These are phyloP conservation scores for Venturia oleaginea DNA, from an alignment of 2,329 filamentous ascomycete species.

Conservation along the genomic window DNA sequence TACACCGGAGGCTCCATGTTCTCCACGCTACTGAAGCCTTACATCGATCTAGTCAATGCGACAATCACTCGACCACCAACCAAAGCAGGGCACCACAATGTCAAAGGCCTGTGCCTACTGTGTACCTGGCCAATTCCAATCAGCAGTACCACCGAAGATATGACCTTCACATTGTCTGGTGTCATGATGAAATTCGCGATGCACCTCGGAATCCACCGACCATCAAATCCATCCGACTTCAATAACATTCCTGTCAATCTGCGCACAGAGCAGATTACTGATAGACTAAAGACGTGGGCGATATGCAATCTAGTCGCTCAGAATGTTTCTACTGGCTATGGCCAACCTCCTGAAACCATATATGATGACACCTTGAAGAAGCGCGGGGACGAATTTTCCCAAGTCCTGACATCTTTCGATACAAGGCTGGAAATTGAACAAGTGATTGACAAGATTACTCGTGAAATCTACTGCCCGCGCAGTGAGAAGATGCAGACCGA, in stretches of 20 bases:
- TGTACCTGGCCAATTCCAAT: slow-evolving; percentile 78
- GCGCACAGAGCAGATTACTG: slow-evolving; percentile 68
- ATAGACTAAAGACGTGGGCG: slow-evolving; percentile 73
- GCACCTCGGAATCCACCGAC: slow-evolving; percentile 71
- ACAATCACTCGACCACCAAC: slow-evolving; percentile 61
- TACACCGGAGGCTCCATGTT: slow-evolving; percentile 58
- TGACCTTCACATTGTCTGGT: slow-evolving; percentile 71
- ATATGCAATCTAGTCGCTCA: slow-evolving; percentile 80
- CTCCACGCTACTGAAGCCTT: slow-evolving; percentile 53
- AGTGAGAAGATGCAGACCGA: slow-evolving; percentile 40
- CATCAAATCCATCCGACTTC: slow-evolving; percentile 76
- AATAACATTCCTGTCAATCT: slow-evolving; percentile 65
- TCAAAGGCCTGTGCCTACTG: slow-evolving; percentile 70
- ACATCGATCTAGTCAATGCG: slow-evolving; percentile 66
- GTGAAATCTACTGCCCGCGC: slow-evolving; percentile 70
- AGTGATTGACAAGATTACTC: slow-evolving; percentile 68
- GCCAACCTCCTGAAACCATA: slow-evolving; percentile 67
- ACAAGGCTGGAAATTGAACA: slow-evolving; percentile 62
- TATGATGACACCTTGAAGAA: slow-evolving; percentile 66
- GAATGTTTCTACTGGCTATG: slow-evolving; percentile 71
- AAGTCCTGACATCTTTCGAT: slow-evolving; percentile 51
- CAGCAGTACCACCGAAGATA: slow-evolving; percentile 71
- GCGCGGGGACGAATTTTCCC: slow-evolving; percentile 50
- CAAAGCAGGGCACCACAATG: slow-evolving; percentile 59
- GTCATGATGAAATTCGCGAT: slow-evolving; percentile 84